Conservation (phyloP, 441 rosid genomes). For the Bruguiera hainesii region DNA sequence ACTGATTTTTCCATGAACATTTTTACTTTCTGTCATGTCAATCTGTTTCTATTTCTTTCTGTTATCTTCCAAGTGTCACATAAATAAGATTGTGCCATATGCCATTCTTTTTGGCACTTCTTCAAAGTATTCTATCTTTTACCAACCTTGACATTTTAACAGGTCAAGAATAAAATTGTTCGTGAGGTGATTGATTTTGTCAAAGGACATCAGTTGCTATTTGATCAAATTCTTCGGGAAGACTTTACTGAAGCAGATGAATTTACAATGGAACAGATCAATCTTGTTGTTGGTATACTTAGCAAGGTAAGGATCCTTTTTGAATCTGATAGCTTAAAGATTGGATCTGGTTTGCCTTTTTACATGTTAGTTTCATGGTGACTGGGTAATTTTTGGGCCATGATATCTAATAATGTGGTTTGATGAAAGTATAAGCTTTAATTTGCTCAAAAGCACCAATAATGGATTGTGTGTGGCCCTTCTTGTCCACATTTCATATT, state of each 20-base stretch:
- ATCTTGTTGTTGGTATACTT: constrained; percentile 86
- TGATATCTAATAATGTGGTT: constrained; percentile 1
- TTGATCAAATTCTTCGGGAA: constrained; percentile 78
- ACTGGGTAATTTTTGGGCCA: constrained; percentile 16
- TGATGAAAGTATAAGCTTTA: not conserved
- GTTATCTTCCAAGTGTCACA: no score
- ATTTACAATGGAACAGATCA: constrained; percentile 77
- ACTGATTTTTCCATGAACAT: not conserved
- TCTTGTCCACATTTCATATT: no score
- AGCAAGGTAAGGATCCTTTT: constrained; percentile 56
- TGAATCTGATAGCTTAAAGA: not conserved
- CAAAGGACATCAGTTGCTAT: constrained; percentile 68
- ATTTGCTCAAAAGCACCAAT: not conserved
- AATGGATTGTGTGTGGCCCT: no score
- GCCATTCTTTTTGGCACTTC: no score
- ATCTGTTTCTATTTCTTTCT: constrained; percentile 2
- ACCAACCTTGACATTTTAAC: constrained; percentile 15
- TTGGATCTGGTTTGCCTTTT: not conserved
- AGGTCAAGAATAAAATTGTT: constrained; percentile 92
- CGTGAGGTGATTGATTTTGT: constrained; percentile 82
- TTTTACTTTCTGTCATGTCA: constrained; percentile 4
- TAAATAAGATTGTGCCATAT: no score
- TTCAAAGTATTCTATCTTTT: not conserved
- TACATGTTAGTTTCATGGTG: not conserved
- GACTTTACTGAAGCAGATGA: constrained; percentile 70